Evolutionary conservation across 371 early-diverging fungal species (phyloP).

Genomic region (Sanchytrium tribonematis): DNA sequence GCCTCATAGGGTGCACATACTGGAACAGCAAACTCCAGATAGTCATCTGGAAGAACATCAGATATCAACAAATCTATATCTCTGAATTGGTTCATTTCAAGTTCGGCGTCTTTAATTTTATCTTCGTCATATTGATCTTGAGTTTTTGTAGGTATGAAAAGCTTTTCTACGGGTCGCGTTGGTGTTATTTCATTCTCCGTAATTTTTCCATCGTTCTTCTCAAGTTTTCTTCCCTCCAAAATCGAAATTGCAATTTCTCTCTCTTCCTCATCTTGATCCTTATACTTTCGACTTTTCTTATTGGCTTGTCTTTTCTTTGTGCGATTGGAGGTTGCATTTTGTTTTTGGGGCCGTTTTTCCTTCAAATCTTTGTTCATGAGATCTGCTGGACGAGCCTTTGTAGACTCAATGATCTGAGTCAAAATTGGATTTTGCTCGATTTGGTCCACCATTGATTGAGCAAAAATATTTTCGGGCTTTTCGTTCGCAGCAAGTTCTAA

Average conservation of each 20-base stretch:
- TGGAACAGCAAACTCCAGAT: constrained; percentile 59
- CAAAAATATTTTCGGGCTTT: not conserved
- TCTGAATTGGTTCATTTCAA: constrained; percentile 5
- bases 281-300: constrained; percentile 70
- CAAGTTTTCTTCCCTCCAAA: constrained; percentile 22
- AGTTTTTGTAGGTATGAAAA: constrained; percentile 4
- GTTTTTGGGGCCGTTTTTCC: no score
- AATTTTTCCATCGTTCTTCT: no score
- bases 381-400: not conserved
- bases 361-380: not conserved
- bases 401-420: no score
- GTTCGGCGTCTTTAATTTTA: constrained; percentile 1
- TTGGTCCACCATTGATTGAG: not conserved
- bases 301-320: constrained; percentile 61
- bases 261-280: constrained; percentile 78
- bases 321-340: no score
- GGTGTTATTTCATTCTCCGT: constrained; percentile 21
- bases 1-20: constrained; percentile 81
- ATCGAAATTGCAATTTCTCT: constrained; percentile 44
- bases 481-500: not conserved
- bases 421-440: not conserved
- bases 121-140: constrained; percentile 3
- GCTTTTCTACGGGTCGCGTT: not conserved
- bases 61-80: constrained; percentile 45
- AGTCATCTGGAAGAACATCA: constrained; percentile 44